Conservation (phyloP, 2,329 filamentous ascomycete species). For the Penicillium sp. region DNA sequence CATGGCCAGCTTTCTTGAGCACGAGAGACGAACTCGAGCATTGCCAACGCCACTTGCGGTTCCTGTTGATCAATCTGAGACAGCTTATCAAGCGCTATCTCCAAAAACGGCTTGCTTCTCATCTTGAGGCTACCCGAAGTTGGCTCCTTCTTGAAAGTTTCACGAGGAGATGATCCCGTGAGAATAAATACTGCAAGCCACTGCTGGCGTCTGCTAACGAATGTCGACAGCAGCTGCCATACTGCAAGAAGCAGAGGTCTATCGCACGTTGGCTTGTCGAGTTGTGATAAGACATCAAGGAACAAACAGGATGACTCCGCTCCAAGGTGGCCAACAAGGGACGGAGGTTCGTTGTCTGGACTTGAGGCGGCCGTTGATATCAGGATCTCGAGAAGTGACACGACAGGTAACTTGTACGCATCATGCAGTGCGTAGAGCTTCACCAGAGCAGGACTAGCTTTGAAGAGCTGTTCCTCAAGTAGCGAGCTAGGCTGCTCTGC, state of each 20-base stretch:
- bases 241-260: slow-evolving; percentile 62
- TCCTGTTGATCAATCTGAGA: slow-evolving; percentile 62
- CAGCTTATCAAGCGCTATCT: slow-evolving; percentile 68
- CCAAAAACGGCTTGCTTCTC: slow-evolving; percentile 64
- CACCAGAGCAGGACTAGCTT: slow-evolving; percentile 70
- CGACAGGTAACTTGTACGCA: slow-evolving; percentile 60
- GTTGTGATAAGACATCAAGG: slow-evolving; percentile 68
- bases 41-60: slow-evolving; percentile 63
- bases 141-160: slow-evolving; percentile 58
- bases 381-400: slow-evolving; percentile 68
- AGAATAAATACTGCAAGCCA: slow-evolving; percentile 94
- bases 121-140: slow-evolving; percentile 48
- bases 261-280: slow-evolving; percentile 72
- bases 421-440: slow-evolving; percentile 70
- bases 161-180: slow-evolving; percentile 78
- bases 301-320: slow-evolving; percentile 80
- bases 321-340: slow-evolving; percentile 84
- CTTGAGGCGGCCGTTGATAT: slow-evolving; percentile 64
- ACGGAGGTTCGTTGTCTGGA: slow-evolving; percentile 72
- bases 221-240: slow-evolving; percentile 81
- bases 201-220: slow-evolving; percentile 85
- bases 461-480: slow-evolving; percentile 76
- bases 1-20: slow-evolving; percentile 95
- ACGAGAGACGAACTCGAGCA: slow-evolving; percentile 81
- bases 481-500: slow-evolving; percentile 60